A percentile compares a stretch with the other conserved stretches of the same genome.
phyloP scores from a whole-genome alignment of 495 filamentous ascomycete genomes.

The Aspergillus bertholletiae region DNA sequence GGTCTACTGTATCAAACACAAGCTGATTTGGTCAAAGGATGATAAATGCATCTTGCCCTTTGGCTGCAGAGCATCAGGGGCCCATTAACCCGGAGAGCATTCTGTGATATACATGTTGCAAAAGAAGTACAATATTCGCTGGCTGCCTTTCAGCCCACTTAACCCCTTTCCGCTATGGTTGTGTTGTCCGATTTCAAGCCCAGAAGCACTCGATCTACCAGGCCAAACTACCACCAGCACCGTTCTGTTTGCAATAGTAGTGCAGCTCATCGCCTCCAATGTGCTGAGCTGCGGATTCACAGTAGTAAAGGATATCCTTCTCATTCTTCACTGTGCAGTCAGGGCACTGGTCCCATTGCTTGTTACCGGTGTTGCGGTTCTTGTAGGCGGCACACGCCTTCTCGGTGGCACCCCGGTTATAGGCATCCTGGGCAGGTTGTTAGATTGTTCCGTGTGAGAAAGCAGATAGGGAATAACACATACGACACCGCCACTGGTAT shows the following conservation, averaged over 20 bases:
- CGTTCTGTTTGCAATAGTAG: conserved; percentile 15
- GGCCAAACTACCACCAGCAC: conserved; percentile 11
- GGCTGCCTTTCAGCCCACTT: neutral
- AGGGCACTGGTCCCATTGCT: conserved; percentile 22
- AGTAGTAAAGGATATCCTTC: conserved; percentile 15
- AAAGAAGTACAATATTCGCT: neutral
- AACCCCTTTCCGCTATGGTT: neutral
- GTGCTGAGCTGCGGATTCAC: conserved; percentile 13
- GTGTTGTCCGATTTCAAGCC: neutral
- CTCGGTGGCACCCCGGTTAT: conserved; percentile 14
- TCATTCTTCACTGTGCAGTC: conserved; percentile 17
- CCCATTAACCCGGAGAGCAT: neutral
- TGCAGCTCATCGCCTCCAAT: conserved; percentile 18
- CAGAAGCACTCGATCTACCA: neutral
- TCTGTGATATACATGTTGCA: neutral
- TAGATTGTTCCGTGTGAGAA: neutral
- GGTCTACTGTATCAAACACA: too few relatives aligned
- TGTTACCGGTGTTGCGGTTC: conserved; percentile 20
- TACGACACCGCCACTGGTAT: conserved; percentile 12
- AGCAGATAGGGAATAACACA: neutral
- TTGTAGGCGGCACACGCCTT: conserved; percentile 20
- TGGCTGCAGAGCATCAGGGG: too few relatives aligned
- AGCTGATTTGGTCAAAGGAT: too few relatives aligned
- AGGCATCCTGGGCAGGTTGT: conserved; percentile 7
- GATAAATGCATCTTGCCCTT: too few relatives aligned